phyloP scores from a whole-genome alignment of 2,329 filamentous ascomycete species.

The Neocucurbitaria cava region DNA sequence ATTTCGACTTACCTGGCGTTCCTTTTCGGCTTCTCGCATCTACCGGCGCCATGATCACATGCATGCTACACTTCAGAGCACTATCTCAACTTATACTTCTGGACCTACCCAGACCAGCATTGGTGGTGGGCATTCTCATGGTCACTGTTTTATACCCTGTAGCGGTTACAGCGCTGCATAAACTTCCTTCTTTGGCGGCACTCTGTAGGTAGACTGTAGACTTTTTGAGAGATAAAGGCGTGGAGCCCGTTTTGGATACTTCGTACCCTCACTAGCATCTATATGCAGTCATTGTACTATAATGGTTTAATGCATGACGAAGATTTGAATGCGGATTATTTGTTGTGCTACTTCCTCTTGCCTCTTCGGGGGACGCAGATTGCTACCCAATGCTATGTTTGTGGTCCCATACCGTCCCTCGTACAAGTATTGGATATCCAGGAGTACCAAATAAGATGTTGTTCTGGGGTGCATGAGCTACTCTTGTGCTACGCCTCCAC shows the following conservation, averaged over 20 bases:
- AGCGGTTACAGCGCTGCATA: constrained; percentile 16
- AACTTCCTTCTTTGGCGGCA: constrained; percentile 2
- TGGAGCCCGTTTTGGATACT: constrained; percentile 20
- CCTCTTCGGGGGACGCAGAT: constrained; percentile 3
- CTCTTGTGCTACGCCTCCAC: constrained; percentile 5
- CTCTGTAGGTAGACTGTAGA: constrained; percentile 5
- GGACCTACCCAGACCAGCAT: constrained; percentile 13
- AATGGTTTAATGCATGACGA: constrained; percentile 32
- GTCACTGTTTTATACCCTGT: constrained; percentile 25
- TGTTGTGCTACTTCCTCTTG: constrained; percentile 10
- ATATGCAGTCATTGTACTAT: constrained; percentile 27
- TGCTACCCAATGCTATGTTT: not conserved
- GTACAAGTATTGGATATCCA: not conserved
- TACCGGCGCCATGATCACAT: constrained; percentile 27
- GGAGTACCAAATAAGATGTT: not conserved
- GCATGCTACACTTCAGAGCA: constrained; percentile 22
- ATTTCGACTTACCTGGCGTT: constrained; percentile 12
- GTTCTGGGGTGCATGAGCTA: not conserved
- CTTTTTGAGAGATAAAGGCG: constrained; percentile 4
- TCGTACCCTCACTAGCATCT: constrained; percentile 17
- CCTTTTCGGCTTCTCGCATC: constrained; percentile 17
- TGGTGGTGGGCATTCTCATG: not conserved
- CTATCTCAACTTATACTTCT: constrained; percentile 14
- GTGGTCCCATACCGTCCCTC: not conserved
- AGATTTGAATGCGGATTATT: constrained; percentile 15